Percentiles rank a stretch among this genome's conserved stretches.
phyloP scores from a whole-genome alignment of 306 rosid genomes.

The Medicago ruthenica region DNA sequence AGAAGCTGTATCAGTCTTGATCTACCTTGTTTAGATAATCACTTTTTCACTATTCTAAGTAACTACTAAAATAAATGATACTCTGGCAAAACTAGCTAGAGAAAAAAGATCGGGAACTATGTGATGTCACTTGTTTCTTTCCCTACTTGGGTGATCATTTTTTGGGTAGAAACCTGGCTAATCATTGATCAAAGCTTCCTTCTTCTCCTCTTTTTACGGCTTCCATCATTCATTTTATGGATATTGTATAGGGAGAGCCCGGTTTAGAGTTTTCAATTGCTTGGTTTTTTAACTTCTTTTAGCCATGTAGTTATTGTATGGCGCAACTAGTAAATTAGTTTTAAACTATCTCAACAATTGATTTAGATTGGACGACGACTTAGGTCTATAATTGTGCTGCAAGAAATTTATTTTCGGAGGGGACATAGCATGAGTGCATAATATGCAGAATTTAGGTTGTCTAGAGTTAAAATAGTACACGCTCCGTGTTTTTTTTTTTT shows the following conservation, averaged over 20 bases:
- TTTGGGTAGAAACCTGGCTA: too few species aligned
- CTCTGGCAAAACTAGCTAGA: neutral
- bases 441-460: too few species aligned
- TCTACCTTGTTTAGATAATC: slow-evolving; percentile 1
- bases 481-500: too few species aligned
- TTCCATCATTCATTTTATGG: neutral
- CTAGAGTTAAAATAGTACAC: too few species aligned
- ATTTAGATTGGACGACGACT: neutral
- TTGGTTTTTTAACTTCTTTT: neutral
- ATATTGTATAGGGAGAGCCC: neutral
- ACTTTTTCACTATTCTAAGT: neutral
- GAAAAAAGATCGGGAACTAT: neutral
- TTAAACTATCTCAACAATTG: neutral
- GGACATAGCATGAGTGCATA: too few species aligned
- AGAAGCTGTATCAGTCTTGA: neutral
- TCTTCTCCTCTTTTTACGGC: neutral
- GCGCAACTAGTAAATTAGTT: neutral
- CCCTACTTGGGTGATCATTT: neutral
- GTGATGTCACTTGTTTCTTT: neutral
- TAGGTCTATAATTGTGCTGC: too few species aligned
- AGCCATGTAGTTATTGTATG: neutral
- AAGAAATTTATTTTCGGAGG: too few species aligned
- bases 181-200: neutral
- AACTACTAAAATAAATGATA: neutral
- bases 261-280: neutral